Evolutionary conservation across 2,329 filamentous ascomycete genomes (phyloP), one percentile per base, ranked within the genome.

Genomic region (Sclerotinia spermophila): DNA sequence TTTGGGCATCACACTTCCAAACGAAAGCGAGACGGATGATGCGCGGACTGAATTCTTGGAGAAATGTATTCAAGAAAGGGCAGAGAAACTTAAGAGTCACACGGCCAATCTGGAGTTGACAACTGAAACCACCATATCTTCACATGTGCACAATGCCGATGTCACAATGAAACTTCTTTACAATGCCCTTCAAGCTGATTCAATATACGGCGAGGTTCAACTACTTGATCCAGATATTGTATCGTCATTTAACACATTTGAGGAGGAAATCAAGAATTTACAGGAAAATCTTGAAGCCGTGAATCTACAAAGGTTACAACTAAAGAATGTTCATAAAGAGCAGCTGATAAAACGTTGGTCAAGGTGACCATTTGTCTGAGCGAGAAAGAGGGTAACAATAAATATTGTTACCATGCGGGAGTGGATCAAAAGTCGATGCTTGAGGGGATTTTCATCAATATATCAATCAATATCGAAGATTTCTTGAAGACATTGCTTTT

Each of bases 201-300:
- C 82, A 42, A 79, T 82, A 6, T 87, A 82, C 74, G 80, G 81
- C 0, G 77, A 81, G n/a, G 82, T 86, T 6, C 81, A 80, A 56
- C 81, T 89, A 8, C 79, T 83, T 8, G 87, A 89, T 73, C 82
- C 84, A 0, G 85, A 86, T 40, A 83, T 87, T 51, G 84, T 86
- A 69, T 80, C 78, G 3, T 84, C 83, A 2, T 83, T 89, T n/a
- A 77, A 78, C 21, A 71, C 68, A 30, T 75, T 80, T 40, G 76
- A 79, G 64, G 65, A 73, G 40, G 81, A 81, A 66, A 73, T 87
- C 35, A 79, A 79, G 5, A 76, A 74, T 19, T 77, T 83, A 0
- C 80, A 84, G 51, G 70, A 71, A 21, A 74, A 76, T 42, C 73
- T 81, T 5, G 81, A 79, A 27, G 78, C 78, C 42, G 75, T 81